These are phyloP conservation scores for Acacia crassicarpa DNA, from an alignment of 306 rosid genomes.

Conservation along the genomic window DNA sequence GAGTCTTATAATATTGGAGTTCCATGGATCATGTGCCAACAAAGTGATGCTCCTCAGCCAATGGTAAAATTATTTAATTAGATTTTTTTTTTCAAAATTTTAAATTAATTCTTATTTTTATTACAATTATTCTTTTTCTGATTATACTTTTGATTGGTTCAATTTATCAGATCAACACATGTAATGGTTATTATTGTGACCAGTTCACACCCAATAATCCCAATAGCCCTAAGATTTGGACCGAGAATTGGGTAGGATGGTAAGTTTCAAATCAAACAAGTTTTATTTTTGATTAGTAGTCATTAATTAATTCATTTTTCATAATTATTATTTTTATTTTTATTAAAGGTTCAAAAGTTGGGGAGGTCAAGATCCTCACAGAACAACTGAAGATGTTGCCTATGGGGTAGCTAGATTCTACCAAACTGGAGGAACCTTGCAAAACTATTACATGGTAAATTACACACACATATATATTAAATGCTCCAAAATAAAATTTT, in stretches of 20 bases:
- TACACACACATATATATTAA: no score
- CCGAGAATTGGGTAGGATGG: slow-evolving; percentile 71
- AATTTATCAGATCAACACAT: slow-evolving; percentile 49
- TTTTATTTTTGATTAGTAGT: no score
- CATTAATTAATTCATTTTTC: no score
- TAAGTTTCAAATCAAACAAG: no score
- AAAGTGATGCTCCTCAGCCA: no score
- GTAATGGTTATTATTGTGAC: slow-evolving; percentile 67
- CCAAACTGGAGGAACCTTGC: slow-evolving; percentile 65
- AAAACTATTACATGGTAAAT: slow-evolving; percentile 61
- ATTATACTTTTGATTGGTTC: background rate
- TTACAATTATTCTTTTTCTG: background rate
- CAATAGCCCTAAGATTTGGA: slow-evolving; percentile 65
- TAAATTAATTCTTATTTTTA: background rate
- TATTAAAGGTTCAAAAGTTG: slow-evolving; percentile 58
- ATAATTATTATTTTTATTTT: background rate
- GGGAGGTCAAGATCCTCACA: slow-evolving; percentile 56
- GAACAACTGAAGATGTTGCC: slow-evolving; percentile 66
- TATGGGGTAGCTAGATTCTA: slow-evolving; percentile 55
- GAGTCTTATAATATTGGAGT: no score
- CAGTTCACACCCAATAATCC: slow-evolving; percentile 47
- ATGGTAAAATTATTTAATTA: no score
- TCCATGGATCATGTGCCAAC: no score
- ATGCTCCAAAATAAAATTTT: background rate
- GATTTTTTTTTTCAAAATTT: no score